Evolutionary conservation across 768 basidiomycete genomes (phyloP).

Genomic region (Podaxis pistillaris): DNA sequence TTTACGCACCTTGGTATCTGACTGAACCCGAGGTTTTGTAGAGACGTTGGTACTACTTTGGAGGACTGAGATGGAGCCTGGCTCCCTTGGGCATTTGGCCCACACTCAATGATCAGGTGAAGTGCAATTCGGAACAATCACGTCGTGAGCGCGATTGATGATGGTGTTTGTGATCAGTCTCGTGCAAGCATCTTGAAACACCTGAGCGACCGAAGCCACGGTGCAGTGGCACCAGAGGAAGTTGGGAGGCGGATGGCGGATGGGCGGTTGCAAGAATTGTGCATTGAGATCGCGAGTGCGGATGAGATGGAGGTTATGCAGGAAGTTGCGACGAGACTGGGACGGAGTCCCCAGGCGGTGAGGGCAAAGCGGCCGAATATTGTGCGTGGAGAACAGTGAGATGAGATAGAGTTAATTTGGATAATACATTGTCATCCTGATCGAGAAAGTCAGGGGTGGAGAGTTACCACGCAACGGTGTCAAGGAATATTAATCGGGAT

Average conservation of each 20-base stretch:
- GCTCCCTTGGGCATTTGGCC: slow-evolving; percentile 37
- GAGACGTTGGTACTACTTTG: slow-evolving; percentile 52
- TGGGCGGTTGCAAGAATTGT: slow-evolving; percentile 45
- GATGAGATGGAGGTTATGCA: slow-evolving; percentile 13
- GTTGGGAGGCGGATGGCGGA: slow-evolving; percentile 36
- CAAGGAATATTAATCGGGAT: not conserved
- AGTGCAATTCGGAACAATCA: slow-evolving; percentile 3
- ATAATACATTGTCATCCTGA: not conserved
- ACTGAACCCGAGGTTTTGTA: slow-evolving; percentile 20
- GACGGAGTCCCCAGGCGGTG: not conserved
- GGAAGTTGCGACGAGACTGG: slow-evolving; percentile 4
- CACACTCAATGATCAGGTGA: slow-evolving; percentile 32
- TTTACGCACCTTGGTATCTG: not conserved
- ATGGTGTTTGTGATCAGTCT: slow-evolving; percentile 7
- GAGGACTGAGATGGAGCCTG: slow-evolving; percentile 44
- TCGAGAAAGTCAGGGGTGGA: not conserved
- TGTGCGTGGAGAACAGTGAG: not conserved
- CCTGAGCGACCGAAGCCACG: slow-evolving; percentile 34
- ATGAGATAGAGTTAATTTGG: not conserved
- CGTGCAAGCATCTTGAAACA: slow-evolving; percentile 30
- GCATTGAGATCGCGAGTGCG: slow-evolving; percentile 31
- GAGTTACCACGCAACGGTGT: slow-evolving; percentile 8
- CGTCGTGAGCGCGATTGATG: not conserved
- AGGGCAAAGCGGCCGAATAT: not conserved
- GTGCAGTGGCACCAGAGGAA: slow-evolving; percentile 28